phyloP scores from a whole-genome alignment of 257 asterid genomes.

The Nicotiana sylvestris region DNA sequence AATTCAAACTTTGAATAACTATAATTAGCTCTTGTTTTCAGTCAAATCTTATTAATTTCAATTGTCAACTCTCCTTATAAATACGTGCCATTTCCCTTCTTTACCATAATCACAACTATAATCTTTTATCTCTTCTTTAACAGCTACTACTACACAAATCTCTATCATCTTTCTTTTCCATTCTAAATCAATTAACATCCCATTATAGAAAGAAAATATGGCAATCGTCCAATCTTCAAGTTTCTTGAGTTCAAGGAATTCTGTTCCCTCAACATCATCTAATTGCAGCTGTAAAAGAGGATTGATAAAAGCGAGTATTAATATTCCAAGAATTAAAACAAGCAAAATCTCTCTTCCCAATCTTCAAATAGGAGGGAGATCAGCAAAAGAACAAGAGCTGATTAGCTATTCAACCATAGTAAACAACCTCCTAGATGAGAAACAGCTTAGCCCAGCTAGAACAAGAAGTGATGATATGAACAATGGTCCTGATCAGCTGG shows the following conservation, averaged over 20 bases:
- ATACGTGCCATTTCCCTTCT: background rate
- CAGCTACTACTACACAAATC: background rate
- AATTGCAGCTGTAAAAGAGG: background rate
- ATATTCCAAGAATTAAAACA: slow-evolving; percentile 2
- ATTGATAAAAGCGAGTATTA: background rate
- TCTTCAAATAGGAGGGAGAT: background rate
- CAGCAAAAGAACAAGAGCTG: background rate
- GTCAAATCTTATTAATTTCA: background rate
- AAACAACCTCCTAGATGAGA: background rate
- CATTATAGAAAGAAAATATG: background rate
- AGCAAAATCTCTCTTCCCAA: background rate
- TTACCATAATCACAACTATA: background rate
- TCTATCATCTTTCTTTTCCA: background rate
- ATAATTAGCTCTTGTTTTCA: background rate
- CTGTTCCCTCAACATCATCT: background rate
- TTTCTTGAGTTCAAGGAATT: background rate
- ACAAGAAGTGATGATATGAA: background rate
- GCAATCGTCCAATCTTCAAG: background rate
- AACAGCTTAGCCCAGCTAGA: slow-evolving; percentile 3
- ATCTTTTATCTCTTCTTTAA: background rate
- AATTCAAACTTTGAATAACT: slow-evolving; percentile 1
- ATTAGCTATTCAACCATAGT: background rate
- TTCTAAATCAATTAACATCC: background rate
- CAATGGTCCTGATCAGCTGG: slow-evolving; percentile 23
- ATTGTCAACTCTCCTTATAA: background rate